phyloP scores from a whole-genome alignment of 2,329 filamentous ascomycete genomes.

The Neofusicoccum kwambonambiense region DNA sequence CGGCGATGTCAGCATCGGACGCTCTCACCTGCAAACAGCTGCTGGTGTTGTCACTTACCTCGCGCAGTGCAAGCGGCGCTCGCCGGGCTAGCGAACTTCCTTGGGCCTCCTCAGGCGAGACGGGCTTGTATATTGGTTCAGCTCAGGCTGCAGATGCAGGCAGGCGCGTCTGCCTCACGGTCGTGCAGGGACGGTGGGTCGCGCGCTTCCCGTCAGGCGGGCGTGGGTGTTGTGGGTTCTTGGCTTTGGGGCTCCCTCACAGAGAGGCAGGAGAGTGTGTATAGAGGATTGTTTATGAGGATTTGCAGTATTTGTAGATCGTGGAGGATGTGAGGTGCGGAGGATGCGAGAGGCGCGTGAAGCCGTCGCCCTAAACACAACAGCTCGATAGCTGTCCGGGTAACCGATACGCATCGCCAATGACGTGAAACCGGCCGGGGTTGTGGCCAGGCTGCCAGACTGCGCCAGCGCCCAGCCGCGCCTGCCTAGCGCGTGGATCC shows the following conservation, averaged over 20 bases:
- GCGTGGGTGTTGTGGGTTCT: neutral
- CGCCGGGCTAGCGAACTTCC: conserved; percentile 60
- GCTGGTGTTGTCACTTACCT: conserved; percentile 44
- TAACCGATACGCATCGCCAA: conserved; percentile 16
- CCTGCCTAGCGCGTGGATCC: neutral
- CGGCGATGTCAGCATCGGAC: conserved; percentile 11
- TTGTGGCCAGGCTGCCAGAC: conserved; percentile 4
- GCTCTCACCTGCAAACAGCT: conserved; percentile 4
- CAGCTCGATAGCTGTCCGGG: conserved; percentile 15
- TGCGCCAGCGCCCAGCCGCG: neutral
- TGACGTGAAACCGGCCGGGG: conserved; percentile 11
- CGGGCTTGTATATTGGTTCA: neutral
- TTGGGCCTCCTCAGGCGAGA: conserved; percentile 1
- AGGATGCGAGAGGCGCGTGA: conserved; percentile 11
- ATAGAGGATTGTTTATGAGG: conserved; percentile 12
- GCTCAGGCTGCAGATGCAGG: conserved; percentile 16
- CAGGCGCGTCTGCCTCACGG: conserved; percentile 10
- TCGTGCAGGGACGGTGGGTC: conserved; percentile 11
- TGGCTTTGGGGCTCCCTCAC: neutral
- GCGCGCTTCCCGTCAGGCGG: neutral
- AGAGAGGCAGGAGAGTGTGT: neutral
- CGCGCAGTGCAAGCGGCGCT: conserved; percentile 80
- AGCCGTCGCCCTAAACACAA: conserved; percentile 9
- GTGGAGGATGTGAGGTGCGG: conserved; percentile 5
- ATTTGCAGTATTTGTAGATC: conserved; percentile 17